Conservation (phyloP, 768 basidiomycete genomes). For the Trametes punicea region DNA sequence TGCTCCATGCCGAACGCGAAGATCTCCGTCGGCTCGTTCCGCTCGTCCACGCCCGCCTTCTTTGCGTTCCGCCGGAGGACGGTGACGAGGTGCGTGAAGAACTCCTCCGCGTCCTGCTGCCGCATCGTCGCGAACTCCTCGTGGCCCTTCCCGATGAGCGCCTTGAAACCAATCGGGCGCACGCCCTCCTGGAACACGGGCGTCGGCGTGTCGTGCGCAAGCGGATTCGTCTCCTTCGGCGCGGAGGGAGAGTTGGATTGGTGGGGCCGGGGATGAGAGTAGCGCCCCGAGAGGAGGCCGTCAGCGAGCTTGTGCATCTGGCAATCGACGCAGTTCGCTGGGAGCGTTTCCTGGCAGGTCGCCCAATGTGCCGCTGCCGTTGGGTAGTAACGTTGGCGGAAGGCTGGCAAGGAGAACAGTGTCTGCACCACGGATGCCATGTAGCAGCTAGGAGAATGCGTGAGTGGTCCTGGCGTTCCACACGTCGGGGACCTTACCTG, state of each 20-base stretch:
- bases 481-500: conserved; percentile 41
- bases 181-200: conserved; percentile 83
- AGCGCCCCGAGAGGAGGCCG: conserved; percentile 89
- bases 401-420: conserved; percentile 75
- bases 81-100: conserved; percentile 78
- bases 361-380: conserved; percentile 50
- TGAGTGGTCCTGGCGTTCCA: not conserved
- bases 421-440: conserved; percentile 93
- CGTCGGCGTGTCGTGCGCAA: conserved; percentile 36
- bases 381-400: conserved; percentile 67
- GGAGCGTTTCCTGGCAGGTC: conserved; percentile 62
- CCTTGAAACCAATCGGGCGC: conserved; percentile 79
- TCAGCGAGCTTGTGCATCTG: conserved; percentile 92
- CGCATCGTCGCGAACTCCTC: conserved; percentile 94
- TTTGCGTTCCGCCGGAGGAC: conserved; percentile 65
- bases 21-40: conserved; percentile 64
- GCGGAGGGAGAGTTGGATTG: conserved; percentile 23
- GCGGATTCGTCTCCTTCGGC: conserved; percentile 30
- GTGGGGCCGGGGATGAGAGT: conserved; percentile 59
- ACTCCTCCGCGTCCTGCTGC: conserved; percentile 97
- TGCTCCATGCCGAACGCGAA: conserved; percentile 88
- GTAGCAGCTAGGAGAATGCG: conserved; percentile 66
- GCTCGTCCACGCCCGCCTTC: conserved; percentile 40
- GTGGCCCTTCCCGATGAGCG: conserved; percentile 88
- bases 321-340: conserved; percentile 89